Evolutionary conservation across 1,284 basidiomycete genomes (phyloP).

Genomic region (Microbotryum violaceum): DNA sequence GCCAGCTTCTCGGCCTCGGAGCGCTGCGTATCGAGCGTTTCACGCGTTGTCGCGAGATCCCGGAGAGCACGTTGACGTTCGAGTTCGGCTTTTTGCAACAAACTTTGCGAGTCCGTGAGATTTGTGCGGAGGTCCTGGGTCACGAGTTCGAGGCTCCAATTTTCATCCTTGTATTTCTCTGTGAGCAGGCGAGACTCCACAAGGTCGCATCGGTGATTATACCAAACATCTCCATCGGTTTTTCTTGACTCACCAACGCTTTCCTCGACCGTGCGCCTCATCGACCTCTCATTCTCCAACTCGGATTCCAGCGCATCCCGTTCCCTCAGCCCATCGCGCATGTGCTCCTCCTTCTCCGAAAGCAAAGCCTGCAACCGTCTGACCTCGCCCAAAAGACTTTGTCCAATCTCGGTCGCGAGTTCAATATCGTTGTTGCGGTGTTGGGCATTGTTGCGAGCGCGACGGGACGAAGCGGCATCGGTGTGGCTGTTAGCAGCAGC

Average conservation of each 20-base stretch:
- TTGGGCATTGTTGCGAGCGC: slow-evolving; percentile 45
- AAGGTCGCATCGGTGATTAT: slow-evolving; percentile 1
- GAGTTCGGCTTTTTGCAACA: slow-evolving; percentile 62
- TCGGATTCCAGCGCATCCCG: slow-evolving; percentile 68
- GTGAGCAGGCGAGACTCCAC: slow-evolving; percentile 42
- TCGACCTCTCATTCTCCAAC: slow-evolving; percentile 45
- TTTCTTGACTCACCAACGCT: slow-evolving; percentile 54
- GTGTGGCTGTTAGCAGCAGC: slow-evolving; percentile 6
- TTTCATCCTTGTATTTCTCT: slow-evolving; percentile 87
- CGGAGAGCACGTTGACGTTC: slow-evolving; percentile 76
- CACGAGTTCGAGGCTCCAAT: slow-evolving; percentile 94
- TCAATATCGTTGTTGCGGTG: slow-evolving; percentile 50
- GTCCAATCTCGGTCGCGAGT: slow-evolving; percentile 93
- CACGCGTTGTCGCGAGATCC: slow-evolving; percentile 63
- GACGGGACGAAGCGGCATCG: slow-evolving; percentile 36
- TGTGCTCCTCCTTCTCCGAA: slow-evolving; percentile 76
- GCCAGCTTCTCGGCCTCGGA: slow-evolving; percentile 72
- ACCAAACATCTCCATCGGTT: slow-evolving; percentile 10
- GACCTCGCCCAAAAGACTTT: slow-evolving; percentile 78
- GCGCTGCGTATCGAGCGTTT: slow-evolving; percentile 74
- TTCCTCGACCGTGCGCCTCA: slow-evolving; percentile 65
- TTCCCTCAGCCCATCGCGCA: slow-evolving; percentile 79
- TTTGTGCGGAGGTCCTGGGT: slow-evolving; percentile 77
- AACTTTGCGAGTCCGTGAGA: slow-evolving; percentile 58
- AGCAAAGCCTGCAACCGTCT: slow-evolving; percentile 77